Evolutionary conservation across 768 basidiomycete species (phyloP), one percentile per base, ranked within the genome.

Genomic region (Tephrocybe sp.): DNA sequence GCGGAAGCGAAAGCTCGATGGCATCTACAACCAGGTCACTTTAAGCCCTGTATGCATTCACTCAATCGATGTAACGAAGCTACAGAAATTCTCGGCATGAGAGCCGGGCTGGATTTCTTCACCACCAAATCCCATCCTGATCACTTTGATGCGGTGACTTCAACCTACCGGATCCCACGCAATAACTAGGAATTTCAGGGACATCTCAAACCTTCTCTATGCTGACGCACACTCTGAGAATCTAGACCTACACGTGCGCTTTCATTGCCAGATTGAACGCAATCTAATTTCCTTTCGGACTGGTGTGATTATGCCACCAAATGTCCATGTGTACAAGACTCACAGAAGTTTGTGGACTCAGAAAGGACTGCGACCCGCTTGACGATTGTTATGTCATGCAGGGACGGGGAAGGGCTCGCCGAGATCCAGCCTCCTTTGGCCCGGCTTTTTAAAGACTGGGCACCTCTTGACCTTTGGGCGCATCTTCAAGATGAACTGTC

Each of bases 401-500:
- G 19, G 39, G 26, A 26, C 26, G n/a, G n/a, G n/a, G n/a, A n/a
- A 26, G 3, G 14, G 9, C 26, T 41, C 47, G 19, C 39, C 45
- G 35, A 3, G 7, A 26, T 43, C 44, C 34, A 48, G 42, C 32
- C n/a, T 41, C 32, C n/a, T 44, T 42, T 39, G 1, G 40, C 20
- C 10, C 26, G n/a, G 20, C 39, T 39, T 52, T 51, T 53, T 30
- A 36, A 51, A 54, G 41, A 39, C 42, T 30, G 9, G 44, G 16
- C 23, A 19, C 17, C 11, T 32, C 26, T 35, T 6, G 12, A 48
- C 20, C 17, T 19, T 20, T 34, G 19, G 30, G 40, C 20, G 38
- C 32, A 17, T 42, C 30, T 26, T 57, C 46, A 57, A 83, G 79
- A 30, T 67, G 55, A 73, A 77, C 51, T 62, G 60, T 45, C 65